These are phyloP conservation scores for Boletus coccyginus DNA, from an alignment of 768 basidiomycete species.

Conservation along the genomic window DNA sequence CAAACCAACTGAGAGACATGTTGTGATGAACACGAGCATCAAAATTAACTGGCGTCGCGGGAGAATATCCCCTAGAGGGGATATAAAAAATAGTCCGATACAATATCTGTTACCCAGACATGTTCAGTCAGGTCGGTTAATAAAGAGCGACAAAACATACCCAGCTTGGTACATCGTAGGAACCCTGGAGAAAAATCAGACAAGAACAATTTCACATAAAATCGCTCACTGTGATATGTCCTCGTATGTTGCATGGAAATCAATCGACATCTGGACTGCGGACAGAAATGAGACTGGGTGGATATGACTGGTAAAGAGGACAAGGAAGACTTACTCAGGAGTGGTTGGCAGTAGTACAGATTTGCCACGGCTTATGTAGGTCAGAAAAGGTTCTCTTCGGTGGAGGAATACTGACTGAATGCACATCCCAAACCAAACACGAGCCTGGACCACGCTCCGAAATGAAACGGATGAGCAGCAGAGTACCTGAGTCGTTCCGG, in stretches of 20 bases:
- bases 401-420: constrained; percentile 12
- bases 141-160: constrained; percentile 30
- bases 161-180: constrained; percentile 67
- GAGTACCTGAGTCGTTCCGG: constrained; percentile 16
- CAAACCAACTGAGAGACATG: constrained; percentile 37
- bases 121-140: not conserved
- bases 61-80: constrained; percentile 45
- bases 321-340: constrained; percentile 51
- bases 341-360: constrained; percentile 78
- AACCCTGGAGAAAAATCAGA: constrained; percentile 37
- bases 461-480: constrained; percentile 2
- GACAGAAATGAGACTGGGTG: not conserved
- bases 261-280: constrained; percentile 33
- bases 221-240: constrained; percentile 30
- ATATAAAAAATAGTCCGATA: constrained; percentile 40
- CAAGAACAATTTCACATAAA: not conserved
- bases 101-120: not conserved
- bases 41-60: constrained; percentile 42
- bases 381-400: not conserved
- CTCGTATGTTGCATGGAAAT: constrained; percentile 33
- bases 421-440: constrained; percentile 18
- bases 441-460: constrained; percentile 14
- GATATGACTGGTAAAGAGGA: not conserved
- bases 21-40: constrained; percentile 31
- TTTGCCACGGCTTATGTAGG: constrained; percentile 47